Evolutionary conservation across 768 basidiomycete species (phyloP), one percentile per base, ranked within the genome.

Genomic region (Serpula lacrymans): DNA sequence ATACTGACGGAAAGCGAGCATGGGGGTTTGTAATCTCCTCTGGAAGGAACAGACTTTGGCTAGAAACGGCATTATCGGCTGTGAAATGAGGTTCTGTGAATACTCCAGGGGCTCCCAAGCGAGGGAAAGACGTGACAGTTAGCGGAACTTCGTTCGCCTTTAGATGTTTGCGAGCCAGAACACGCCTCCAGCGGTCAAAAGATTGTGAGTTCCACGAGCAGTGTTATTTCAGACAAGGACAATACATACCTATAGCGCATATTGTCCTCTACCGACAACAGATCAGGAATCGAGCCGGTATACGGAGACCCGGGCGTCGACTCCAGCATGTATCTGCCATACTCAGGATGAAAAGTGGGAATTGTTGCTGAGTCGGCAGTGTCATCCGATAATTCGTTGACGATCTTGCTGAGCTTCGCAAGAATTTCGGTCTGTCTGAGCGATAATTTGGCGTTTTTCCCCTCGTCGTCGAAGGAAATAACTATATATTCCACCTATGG

Each of bases 271-370:
- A 99, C 94, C 5, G 84, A 78, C 26, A 98, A 71, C 14, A 98
- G 74, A 61, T 95, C 92, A 18, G 74, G 72, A 28, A 98, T 79
- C 12, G 78, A 84, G 8, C 90, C 92, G 5, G 89, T 86, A 67
- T 97, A 98, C 2, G 96, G 96, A 35, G 84, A 81, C 2, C 96
- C 96, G 0, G 96, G 96, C 1, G 95, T 99, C 3, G 92, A 92
- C 61, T 99, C 96, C 38, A 99, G 75, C 96, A 99, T 99, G 69
- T 89, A 98, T 27, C 94, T 78, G 28, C 96, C 96, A 68, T 97
- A 99, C 64, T 99, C 96, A 13, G 95, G 95, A 58, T 98, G 96
- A 57, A 94, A 98, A 10, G 84, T 87, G 2, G 96, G 96, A 18
- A 91, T 77, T 3, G 81, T 71, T 68, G 26, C 86, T 91, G 45